Base-by-base conservation (phyloP, 2,329 filamentous ascomycete genomes). In the Fusarium drepaniforme region DNA sequence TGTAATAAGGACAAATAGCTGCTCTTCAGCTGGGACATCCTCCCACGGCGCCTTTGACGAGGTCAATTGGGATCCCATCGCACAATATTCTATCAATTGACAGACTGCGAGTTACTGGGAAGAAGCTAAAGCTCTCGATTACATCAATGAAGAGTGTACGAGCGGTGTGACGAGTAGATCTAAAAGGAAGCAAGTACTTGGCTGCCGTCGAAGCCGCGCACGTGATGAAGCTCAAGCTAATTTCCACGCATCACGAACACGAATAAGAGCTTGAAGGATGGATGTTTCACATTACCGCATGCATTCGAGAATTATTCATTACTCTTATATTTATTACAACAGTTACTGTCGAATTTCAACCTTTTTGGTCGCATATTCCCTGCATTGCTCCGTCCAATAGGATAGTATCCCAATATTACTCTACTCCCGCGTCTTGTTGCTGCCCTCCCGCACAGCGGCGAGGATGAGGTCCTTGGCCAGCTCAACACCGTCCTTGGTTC, bases 381-480 rank as follows among this genome's bases (percentile, higher is more conserved):
- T 58, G 60, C 61, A 71, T 66, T 68, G 58, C 64, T 74, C 70
- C 67, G 30, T 57, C 68, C 66, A 67, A 73, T 76, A 63, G 64
- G 30, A 68, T 68, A 64, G 16, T 35, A 46, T 38, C 65, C 63
- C 63, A 40, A 67, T 42, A 75, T 75, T 79, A 79, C 67, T 84
- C 81, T 79, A 79, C 67, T 84, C 81, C 59, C 77, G 78, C n/a
- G 78, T 56, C 77, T 81, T 83, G 77, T 77, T 83, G 49, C 82
- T 74, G 30, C 91, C 92, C 67, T 92, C 91, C 64, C 89, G 88
- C 13, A 98, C 93, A 74, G 95, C 94, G 70, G 94, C 92, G 72
- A 99, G 86, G 72, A 99, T 98, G 82, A 97, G 88, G 70, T 97
- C 92, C 86, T 93, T 95, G 60, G 97, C 97, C 83, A 93, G 89